These are phyloP conservation scores for Colletotrichum lini DNA, from an alignment of 2,329 filamentous ascomycete species.

Conservation along the genomic window DNA sequence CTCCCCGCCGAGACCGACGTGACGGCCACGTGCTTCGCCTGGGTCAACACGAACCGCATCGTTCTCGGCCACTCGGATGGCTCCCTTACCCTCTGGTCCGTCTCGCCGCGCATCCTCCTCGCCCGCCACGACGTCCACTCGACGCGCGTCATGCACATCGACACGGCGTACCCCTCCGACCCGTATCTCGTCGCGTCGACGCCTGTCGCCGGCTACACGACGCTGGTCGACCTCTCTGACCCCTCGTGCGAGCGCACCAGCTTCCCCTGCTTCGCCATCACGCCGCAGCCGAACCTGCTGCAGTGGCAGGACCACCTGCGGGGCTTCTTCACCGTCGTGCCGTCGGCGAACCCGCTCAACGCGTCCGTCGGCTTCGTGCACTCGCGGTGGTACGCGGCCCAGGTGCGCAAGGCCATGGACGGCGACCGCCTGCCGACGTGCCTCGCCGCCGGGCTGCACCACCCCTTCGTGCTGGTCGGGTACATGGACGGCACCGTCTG, in stretches of 20 bases:
- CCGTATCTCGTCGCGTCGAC: constrained; percentile 70
- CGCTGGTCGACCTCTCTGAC: constrained; percentile 66
- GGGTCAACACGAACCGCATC: constrained; percentile 69
- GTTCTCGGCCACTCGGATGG: constrained; percentile 71
- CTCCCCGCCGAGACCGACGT: constrained; percentile 63
- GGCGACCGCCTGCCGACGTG: constrained; percentile 66
- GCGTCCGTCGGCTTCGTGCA: constrained; percentile 68
- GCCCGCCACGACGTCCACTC: constrained; percentile 68
- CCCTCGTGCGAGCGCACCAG: constrained; percentile 69
- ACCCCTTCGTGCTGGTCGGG: constrained; percentile 69
- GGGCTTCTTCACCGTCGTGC: constrained; percentile 67
- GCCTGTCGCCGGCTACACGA: constrained; percentile 67
- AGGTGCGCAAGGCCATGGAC: constrained; percentile 66
- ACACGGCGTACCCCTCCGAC: constrained; percentile 69
- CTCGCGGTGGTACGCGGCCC: constrained; percentile 63
- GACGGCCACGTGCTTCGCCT: constrained; percentile 67
- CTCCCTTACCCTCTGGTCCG: constrained; percentile 69
- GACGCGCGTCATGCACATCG: constrained; percentile 68
- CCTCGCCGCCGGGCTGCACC: constrained; percentile 63
- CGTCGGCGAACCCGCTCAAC: constrained; percentile 67
- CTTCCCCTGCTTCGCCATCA: constrained; percentile 64
- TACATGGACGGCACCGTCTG: constrained; percentile 68
- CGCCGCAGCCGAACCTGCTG: constrained; percentile 67
- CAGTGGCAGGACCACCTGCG: constrained; percentile 69
- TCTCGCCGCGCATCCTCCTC: constrained; percentile 64